Conservation (phyloP, 306 rosid species). For the Rosa multiflora region DNA sequence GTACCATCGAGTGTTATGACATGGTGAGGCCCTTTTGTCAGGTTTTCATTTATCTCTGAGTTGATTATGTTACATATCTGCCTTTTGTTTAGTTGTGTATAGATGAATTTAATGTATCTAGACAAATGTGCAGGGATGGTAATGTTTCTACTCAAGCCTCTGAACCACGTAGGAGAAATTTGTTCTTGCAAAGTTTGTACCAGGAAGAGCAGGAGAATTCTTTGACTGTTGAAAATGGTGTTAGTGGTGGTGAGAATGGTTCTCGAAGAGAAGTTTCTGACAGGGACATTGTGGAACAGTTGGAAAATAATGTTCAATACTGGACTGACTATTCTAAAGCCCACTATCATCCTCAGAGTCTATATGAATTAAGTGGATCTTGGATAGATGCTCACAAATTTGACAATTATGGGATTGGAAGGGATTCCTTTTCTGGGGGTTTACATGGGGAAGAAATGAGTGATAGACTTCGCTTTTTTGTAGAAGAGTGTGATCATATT, state of each 20-base stretch:
- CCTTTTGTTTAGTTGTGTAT: not conserved
- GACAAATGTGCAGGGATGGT: slow-evolving; percentile 69
- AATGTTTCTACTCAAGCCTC: slow-evolving; percentile 58
- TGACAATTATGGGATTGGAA: slow-evolving; percentile 81
- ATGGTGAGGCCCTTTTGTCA: slow-evolving; percentile 54
- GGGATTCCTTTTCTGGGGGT: slow-evolving; percentile 61
- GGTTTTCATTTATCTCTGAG: not conserved
- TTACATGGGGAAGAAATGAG: slow-evolving; percentile 72
- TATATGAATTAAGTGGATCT: slow-evolving; percentile 68
- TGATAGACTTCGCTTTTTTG: slow-evolving; percentile 81
- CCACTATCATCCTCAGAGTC: slow-evolving; percentile 81
- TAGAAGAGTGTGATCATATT: slow-evolving; percentile 88
- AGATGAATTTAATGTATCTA: slow-evolving; percentile 25
- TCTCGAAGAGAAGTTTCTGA: slow-evolving; percentile 49
- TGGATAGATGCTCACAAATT: slow-evolving; percentile 61
- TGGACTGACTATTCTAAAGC: slow-evolving; percentile 98
- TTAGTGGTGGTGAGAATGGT: slow-evolving; percentile 23
- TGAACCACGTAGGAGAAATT: slow-evolving; percentile 54
- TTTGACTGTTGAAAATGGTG: slow-evolving; percentile 30
- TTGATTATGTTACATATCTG: not conserved
- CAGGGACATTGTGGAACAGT: slow-evolving; percentile 52
- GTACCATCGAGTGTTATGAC: slow-evolving; percentile 50
- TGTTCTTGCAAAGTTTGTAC: slow-evolving; percentile 72
- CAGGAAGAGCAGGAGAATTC: slow-evolving; percentile 53
- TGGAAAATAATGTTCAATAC: slow-evolving; percentile 64